Evolutionary conservation across 75 land plant species (phyloP), one percentile per base, ranked within the genome.

Genomic region (Selaginella moellendorffii): DNA sequence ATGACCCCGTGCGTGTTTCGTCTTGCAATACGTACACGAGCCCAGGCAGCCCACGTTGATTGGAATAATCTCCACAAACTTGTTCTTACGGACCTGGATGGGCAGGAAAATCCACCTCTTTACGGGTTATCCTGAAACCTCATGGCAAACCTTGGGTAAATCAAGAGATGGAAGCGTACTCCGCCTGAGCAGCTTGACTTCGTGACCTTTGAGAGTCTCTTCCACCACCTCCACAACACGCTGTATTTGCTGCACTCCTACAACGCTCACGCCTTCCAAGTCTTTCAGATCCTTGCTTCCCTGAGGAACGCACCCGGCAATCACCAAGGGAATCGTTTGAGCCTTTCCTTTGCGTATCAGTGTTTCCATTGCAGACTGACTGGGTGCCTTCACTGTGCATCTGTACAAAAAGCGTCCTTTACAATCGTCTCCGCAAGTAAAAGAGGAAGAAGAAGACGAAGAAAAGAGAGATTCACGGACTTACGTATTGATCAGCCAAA

Each of bases 41-140:
- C 97, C 97, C n/a, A 91, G 77, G 71, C 97, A 91, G 53, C 97
- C 97, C 53, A 91, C 97, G 76, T 91, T 91, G 20, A 91, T 91
- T 54, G 97, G 97, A 69, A 91, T 79, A 65, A 91, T 91, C 76
- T 91, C 97, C 69, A 91, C 82, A 68, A 80, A 91, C 31, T 79
- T 91, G 69, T 91, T 91, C 78, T 83, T 91, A 31, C 97, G 80
- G 53, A 91, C 82, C 97, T 91, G 81, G 31, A 58, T 9, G 20
- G 31, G 0, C 68, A 90, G 5, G 14, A 36, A 36, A 5, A 36
- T 36, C 46, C 46, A 36, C 14, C 14, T 5, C 14, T 5, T 5
- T 36, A 36, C 46, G n/a, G n/a, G n/a, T n/a, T n/a, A 36, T 36
- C 10, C 46, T 5, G 10, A 36, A 5, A 36, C 46, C 5, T 14